Conservation (phyloP, 352 stramenopile genomes). For the Pythium plurisporium region DNA sequence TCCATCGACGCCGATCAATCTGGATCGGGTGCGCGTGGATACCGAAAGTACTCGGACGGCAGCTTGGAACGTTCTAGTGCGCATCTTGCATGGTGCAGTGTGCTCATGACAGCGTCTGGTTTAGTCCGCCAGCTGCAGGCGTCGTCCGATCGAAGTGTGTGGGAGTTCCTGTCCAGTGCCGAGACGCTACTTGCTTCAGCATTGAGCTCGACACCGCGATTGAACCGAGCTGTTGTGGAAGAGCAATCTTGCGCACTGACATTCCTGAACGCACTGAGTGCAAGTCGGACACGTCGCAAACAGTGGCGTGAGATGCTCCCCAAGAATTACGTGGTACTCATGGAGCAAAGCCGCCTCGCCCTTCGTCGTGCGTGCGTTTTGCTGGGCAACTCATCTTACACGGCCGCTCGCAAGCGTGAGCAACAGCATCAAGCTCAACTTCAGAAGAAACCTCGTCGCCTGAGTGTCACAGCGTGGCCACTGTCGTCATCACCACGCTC, state of each 20-base stretch:
- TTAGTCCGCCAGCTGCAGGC: constrained; percentile 8
- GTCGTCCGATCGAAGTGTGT: constrained; percentile 23
- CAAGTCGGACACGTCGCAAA: constrained; percentile 22
- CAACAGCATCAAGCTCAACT: constrained; percentile 21
- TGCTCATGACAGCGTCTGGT: constrained; percentile 29
- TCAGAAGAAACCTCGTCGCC: constrained; percentile 24
- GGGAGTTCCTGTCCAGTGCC: constrained; percentile 51
- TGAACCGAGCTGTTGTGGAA: constrained; percentile 41
- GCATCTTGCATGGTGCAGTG: constrained; percentile 59
- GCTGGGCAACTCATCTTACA: constrained; percentile 42
- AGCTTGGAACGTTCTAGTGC: constrained; percentile 31
- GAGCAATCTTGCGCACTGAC: constrained; percentile 44
- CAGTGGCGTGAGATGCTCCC: constrained; percentile 60
- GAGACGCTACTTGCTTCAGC: constrained; percentile 40
- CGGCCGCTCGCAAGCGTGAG: constrained; percentile 11
- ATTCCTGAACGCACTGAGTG: constrained; percentile 46
- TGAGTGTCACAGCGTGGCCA: constrained; percentile 25
- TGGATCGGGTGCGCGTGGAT: constrained; percentile 30
- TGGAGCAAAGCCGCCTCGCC: constrained; percentile 60
- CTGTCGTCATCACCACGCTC: constrained; percentile 32
- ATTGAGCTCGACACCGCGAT: constrained; percentile 26
- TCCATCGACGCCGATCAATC: constrained; percentile 39
- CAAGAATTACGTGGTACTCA: constrained; percentile 42
- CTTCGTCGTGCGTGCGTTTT: constrained; percentile 51
- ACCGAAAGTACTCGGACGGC: constrained; percentile 16